Conservation (phyloP, 352 stramenopile species). For the Globisporangium radiosum region DNA sequence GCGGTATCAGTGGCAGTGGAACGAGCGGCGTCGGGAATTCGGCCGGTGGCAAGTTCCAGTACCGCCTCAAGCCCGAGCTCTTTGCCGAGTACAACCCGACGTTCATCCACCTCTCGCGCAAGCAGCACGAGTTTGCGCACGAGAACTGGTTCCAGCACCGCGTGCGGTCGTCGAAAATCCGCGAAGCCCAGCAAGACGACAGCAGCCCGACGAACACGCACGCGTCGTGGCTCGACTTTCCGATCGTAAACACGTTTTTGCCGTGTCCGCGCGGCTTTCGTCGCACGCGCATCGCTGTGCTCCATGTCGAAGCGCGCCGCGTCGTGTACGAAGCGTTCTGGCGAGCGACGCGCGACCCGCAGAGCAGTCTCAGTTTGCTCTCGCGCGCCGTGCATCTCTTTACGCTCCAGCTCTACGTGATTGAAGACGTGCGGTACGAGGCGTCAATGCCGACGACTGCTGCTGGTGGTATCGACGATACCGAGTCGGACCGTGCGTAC, state of each 20-base stretch:
- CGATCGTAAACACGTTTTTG: conserved; percentile 77
- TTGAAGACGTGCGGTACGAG: conserved; percentile 67
- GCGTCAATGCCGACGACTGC: conserved; percentile 28
- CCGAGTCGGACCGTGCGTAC: conserved; percentile 36
- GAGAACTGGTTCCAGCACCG: conserved; percentile 86
- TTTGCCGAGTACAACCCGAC: conserved; percentile 82
- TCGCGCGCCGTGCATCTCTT: conserved; percentile 74
- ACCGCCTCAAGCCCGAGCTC: conserved; percentile 73
- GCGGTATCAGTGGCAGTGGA: no score
- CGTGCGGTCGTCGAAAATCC: conserved; percentile 53
- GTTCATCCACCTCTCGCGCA: conserved; percentile 82
- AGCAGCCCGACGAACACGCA: conserved; percentile 53
- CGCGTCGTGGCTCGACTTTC: conserved; percentile 75
- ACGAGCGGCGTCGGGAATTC: conserved; percentile 19
- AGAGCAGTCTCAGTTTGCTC: conserved; percentile 57
- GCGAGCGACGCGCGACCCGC: conserved; percentile 45
- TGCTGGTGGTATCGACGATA: conserved; percentile 6
- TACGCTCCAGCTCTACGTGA: conserved; percentile 77
- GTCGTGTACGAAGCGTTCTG: conserved; percentile 72
- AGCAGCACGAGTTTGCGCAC: conserved; percentile 83
- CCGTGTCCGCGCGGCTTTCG: conserved; percentile 59
- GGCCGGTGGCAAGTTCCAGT: conserved; percentile 61
- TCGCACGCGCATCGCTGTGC: conserved; percentile 46
- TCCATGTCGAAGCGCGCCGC: conserved; percentile 47
- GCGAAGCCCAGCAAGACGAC: conserved; percentile 58